A percentile compares a stretch with the other conserved stretches of the same genome.
Evolutionary conservation across 2,329 filamentous ascomycete species (phyloP).

Genomic region (Fusarium cicatricum): DNA sequence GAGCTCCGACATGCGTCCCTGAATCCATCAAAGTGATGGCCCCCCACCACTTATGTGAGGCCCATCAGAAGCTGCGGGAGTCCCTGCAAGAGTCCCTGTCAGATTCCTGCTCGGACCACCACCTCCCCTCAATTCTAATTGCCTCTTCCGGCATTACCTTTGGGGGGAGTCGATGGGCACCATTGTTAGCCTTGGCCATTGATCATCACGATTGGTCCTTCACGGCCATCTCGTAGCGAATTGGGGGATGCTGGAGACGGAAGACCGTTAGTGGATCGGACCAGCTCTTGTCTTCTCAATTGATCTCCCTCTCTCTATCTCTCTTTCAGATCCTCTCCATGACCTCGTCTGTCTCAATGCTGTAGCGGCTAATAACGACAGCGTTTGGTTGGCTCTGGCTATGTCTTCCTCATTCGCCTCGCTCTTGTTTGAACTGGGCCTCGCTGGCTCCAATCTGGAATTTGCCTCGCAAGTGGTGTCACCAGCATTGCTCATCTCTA

Average conservation of each 20-base stretch:
- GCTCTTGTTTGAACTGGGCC: constrained; percentile 20
- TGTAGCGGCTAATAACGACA: constrained; percentile 31
- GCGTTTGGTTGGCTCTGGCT: constrained; percentile 33
- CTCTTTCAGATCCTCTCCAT: constrained; percentile 5
- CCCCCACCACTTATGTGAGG: constrained; percentile 36
- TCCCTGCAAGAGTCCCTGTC: constrained; percentile 31
- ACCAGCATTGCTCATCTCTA: constrained; percentile 29
- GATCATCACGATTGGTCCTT: too few relatives aligned
- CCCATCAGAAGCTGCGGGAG: constrained; percentile 23
- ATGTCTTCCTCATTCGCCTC: constrained; percentile 24
- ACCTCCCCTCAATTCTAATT: constrained; percentile 29
- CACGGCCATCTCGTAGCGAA: constrained; percentile 11
- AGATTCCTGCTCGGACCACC: constrained; percentile 33
- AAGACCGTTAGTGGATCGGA: constrained; percentile 41
- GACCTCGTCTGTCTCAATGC: constrained; percentile 16
- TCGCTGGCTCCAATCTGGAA: constrained; percentile 19
- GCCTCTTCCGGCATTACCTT: constrained; percentile 31
- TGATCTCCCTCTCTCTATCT: constrained; percentile 16
- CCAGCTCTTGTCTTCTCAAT: constrained; percentile 30
- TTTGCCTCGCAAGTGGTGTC: constrained; percentile 32
- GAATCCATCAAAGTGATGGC: constrained; percentile 32
- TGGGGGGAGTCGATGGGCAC: constrained; percentile 10
- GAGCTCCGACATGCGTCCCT: constrained; percentile 29
- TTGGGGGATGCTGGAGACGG: constrained; percentile 7
- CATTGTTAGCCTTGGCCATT: constrained; percentile 21